Evolutionary conservation across 306 rosid species (phyloP), one percentile per base, ranked within the genome.

Genomic region (Astragalus glycyphyllos): DNA sequence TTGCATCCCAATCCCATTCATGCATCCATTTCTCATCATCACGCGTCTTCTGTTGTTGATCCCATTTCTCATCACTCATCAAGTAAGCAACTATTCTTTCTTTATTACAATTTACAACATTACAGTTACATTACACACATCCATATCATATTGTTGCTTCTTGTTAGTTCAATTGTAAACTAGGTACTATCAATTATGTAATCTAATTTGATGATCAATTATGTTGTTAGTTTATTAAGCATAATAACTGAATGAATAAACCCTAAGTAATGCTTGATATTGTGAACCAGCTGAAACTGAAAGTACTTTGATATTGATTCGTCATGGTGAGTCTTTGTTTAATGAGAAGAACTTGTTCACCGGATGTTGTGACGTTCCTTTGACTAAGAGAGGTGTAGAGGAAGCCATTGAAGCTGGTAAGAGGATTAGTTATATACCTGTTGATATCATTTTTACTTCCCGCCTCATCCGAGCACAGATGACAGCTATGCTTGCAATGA

Each of bases 401-500:
- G 98, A 90, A 82, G 98, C 96, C 15, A 87, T 94, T 51, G 87
- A 90, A 81, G 98, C 98, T 58, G 98, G 98, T 44, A 90, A 89
- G 88, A 90, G 96, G 84, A 94, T 90, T 80, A 89, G 95, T 75
- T 81, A 82, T 67, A 86, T 94, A 81, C 98, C 97, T 0, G 84
- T 90, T 7, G 98, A 94, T 84, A 73, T 89, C 45, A 90, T 94
- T 75, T 94, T 65, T 67, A 87, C 96, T 1, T 94, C 98, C 53
- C 76, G 87, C 1, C 84, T 94, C 56, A 89, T 90, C 71, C 92
- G 98, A 29, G 97, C 98, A 1, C 90, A 90, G 81, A 89, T 94
- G 98, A 94, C 98, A 31, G 97, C 98, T 49, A 94, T 93, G 98
- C 98, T 90, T 73, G 96, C 96, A 16, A 85, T 94, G 98, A 87